These are phyloP conservation scores for Chimonanthus praecox DNA, from an alignment of 164 flowering plant species.

Conservation along the genomic window DNA sequence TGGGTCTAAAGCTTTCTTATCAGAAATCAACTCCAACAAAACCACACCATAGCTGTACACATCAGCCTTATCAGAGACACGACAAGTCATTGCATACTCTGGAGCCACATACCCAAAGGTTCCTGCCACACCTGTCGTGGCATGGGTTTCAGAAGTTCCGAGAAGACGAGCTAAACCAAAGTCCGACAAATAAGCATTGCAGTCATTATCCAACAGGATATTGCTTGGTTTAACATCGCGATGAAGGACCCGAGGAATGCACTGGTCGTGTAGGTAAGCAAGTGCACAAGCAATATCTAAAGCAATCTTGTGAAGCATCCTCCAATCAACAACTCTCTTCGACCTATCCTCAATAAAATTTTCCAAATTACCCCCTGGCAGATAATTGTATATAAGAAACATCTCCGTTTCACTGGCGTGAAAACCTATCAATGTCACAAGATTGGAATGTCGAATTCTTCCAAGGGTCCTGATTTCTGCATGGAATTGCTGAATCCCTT, in stretches of 20 bases:
- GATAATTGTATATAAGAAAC: conserved; percentile 80
- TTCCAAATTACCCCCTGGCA: conserved; percentile 87
- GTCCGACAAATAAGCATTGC: conserved; percentile 86
- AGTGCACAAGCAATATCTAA: conserved; percentile 81
- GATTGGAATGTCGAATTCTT: conserved; percentile 70
- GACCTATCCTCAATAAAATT: conserved; percentile 79
- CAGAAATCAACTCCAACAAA: conserved; percentile 76
- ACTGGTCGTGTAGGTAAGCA: conserved; percentile 80
- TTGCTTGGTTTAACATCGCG: conserved; percentile 96
- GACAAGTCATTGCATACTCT: conserved; percentile 92
- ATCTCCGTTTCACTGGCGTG: conserved; percentile 89
- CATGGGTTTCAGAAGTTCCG: conserved; percentile 97
- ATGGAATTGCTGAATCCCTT: conserved; percentile 77
- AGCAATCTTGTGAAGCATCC: conserved; percentile 81
- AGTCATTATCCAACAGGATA: conserved; percentile 73
- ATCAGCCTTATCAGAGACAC: conserved; percentile 92
- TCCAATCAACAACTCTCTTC: conserved; percentile 71
- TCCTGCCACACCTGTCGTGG: conserved; percentile 93
- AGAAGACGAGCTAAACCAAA: conserved; percentile 84
- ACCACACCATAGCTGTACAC: conserved; percentile 94
- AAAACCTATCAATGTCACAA: conserved; percentile 82
- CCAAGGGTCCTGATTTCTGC: conserved; percentile 89
- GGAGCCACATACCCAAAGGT: conserved; percentile 97
- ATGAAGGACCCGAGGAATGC: conserved; percentile 89
- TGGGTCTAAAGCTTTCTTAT: conserved; percentile 86